phyloP scores from a whole-genome alignment of 176 grass and related monocot species.

The Neostapfia colusana region DNA sequence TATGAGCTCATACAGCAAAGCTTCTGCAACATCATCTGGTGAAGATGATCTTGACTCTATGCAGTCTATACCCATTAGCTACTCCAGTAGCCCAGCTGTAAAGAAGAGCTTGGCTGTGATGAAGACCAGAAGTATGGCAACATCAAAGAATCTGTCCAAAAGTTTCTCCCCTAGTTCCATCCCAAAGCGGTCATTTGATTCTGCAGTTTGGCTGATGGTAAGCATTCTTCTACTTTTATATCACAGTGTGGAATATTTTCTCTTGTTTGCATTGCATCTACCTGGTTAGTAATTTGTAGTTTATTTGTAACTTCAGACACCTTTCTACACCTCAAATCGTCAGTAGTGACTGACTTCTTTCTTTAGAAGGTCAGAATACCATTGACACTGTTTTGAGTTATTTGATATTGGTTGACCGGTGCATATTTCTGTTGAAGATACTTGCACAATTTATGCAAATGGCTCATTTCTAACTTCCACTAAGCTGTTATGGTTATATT shows the following conservation, averaged over 20 bases:
- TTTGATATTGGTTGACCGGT: neutral
- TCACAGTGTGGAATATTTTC: constrained; percentile 26
- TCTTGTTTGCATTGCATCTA: constrained; percentile 2
- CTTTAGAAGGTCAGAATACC: too few species aligned
- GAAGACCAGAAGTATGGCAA: constrained; percentile 63
- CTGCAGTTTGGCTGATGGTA: constrained; percentile 85
- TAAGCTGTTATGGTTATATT: constrained; percentile 20
- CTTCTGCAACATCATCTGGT: constrained; percentile 63
- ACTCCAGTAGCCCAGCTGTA: constrained; percentile 53
- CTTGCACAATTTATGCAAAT: neutral
- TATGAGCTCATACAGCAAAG: constrained; percentile 67
- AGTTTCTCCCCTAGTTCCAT: constrained; percentile 57
- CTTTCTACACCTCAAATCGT: too few species aligned
- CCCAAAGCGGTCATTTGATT: constrained; percentile 87
- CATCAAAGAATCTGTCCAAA: constrained; percentile 75
- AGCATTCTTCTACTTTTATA: constrained; percentile 34
- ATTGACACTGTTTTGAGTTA: neutral
- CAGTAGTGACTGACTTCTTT: too few species aligned
- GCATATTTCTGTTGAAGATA: neutral
- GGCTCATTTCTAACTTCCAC: neutral
- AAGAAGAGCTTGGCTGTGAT: constrained; percentile 58
- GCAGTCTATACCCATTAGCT: constrained; percentile 50
- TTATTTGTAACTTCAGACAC: neutral
- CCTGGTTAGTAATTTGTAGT: constrained; percentile 16
- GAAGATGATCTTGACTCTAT: constrained; percentile 88